Base-by-base conservation (phyloP, 2,329 filamentous ascomycete species). In the Diplodia scrobiculata region DNA sequence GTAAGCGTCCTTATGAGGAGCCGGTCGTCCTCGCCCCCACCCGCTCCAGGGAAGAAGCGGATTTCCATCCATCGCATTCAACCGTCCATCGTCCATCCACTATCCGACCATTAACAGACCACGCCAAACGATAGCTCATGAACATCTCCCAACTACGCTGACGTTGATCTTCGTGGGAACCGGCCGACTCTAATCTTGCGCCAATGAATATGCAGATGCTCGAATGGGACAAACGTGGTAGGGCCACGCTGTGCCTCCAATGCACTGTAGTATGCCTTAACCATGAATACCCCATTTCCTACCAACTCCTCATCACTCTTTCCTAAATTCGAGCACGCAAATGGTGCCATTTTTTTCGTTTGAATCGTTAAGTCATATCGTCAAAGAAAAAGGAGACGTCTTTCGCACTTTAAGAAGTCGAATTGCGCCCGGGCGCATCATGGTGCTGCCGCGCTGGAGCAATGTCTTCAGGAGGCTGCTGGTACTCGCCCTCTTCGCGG, bases 181-280 rank as follows among this genome's bases (percentile, higher is more conserved):
- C 58, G 10, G 58, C 58, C 58, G 25, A 29, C 11, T 62, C 41
- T 50, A 62, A 50, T 50, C 58, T 62, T 62, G 41, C 58, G 58
- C 58, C 58, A 48, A 62, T 62, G 27, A 36, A 60, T 32, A 60
- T 60, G 55, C 55, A 48, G 38, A 41, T 48, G 58, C 41, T 27
- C 14, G 38, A 64, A 64, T 32, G 17, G 9, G 19, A 25, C 41
- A 47, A 45, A 64, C 19, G 19, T 17, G 36, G 19, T 17, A 25
- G 32, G 17, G 38, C 17, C 14, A 32, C 19, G 34, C 50, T 36
- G 34, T 54, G 62, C 50, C 62, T 47, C 62, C 62, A 19, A 54
- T 47, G 50, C 62, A 38, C 34, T 36, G 45, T 25, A 50, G n/a
- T 62, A 62, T 50, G 58, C 48, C 25, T 9, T 25, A n/a, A 19